Conservation (phyloP, 768 basidiomycete species). For the Calocybe indica region DNA sequence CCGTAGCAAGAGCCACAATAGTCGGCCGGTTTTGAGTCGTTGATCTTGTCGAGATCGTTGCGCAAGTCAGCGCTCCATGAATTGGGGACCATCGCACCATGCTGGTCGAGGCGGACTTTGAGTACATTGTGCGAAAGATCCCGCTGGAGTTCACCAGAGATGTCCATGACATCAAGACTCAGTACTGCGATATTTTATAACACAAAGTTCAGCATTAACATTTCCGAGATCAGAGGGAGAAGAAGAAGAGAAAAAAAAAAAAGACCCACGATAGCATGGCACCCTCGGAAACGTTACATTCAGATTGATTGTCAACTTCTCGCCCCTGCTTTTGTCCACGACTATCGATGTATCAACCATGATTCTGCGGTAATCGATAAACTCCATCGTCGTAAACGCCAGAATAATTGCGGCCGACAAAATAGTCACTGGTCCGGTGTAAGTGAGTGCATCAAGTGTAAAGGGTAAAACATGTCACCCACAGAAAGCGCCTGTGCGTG, state of each 20-base stretch:
- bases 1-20: slow-evolving; percentile 98
- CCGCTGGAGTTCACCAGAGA: slow-evolving; percentile 90
- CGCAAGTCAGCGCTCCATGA: slow-evolving; percentile 57
- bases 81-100: slow-evolving; percentile 54
- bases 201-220: not conserved
- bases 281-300: slow-evolving; percentile 96
- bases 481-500: slow-evolving; percentile 89
- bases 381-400: slow-evolving; percentile 89
- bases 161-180: slow-evolving; percentile 96
- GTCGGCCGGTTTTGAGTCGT: slow-evolving; percentile 46
- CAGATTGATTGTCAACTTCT: slow-evolving; percentile 86
- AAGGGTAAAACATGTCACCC: slow-evolving; percentile 21
- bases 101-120: slow-evolving; percentile 68
- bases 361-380: slow-evolving; percentile 88
- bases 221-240: not conserved
- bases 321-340: slow-evolving; percentile 92
- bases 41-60: slow-evolving; percentile 84
- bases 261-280: slow-evolving; percentile 87
- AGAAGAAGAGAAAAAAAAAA: slow-evolving; percentile 1
- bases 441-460: slow-evolving; percentile 2
- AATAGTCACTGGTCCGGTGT: slow-evolving; percentile 66
- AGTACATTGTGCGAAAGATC: slow-evolving; percentile 86
- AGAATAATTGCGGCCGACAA: slow-evolving; percentile 89
- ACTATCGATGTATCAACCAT: slow-evolving; percentile 86
- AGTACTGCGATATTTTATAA: slow-evolving; percentile 51